Base-by-base conservation (phyloP, 163 green algal genomes). In the Chlorella variabilis region DNA sequence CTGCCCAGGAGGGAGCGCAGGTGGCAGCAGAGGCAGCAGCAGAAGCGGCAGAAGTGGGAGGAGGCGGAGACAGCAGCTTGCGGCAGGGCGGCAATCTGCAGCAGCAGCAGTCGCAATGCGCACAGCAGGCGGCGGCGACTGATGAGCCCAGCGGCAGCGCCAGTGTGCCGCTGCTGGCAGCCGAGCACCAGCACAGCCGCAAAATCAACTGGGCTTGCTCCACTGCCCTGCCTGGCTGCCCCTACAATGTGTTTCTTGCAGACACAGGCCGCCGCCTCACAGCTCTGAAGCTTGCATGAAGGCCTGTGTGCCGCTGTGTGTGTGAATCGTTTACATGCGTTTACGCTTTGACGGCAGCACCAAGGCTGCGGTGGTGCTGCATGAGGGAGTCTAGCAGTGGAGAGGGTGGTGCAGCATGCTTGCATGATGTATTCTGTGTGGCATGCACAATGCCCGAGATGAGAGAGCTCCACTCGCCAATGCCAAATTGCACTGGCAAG, bases 181-280 rank as follows among this genome's bases (percentile, higher is more conserved):
- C 77, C 0, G 77, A 81, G 41, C 39, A 83, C 21, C 13, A 69
- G 58, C 77, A 87, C 34, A 29, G 31, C 0, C 33, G 59, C 8
- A 87, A 87, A 29, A 75, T 87, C n/a, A 87, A 87, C 69, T 87
- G 83, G 75, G 78, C 62, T 2, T 78, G 83, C 51, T 61, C 62
- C 3, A 33, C 42, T 3, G 62, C 56, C 6, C 8, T 58, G 42
- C 48, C 63, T 3, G 76, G 76, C 34, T 70, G 73, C 73, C 20
- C 42, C 23, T 76, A 41, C 63, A 69, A 69, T 25, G 27, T 34
- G 1, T 68, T 82, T 31, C 3, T 82, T 20, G 76, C 76, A 25
- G 76, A 82, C 45, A 68, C 65, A 1, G 65, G 62, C 13, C 45
- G 63, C 2, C 62, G 36, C 6, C 34, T 82, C 31, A 82, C 76